A percentile compares a stretch with the other conserved stretches of the same genome.
Evolutionary conservation across 345 rosid genomes (phyloP).

Genomic region (Stellera chamaejasme): DNA sequence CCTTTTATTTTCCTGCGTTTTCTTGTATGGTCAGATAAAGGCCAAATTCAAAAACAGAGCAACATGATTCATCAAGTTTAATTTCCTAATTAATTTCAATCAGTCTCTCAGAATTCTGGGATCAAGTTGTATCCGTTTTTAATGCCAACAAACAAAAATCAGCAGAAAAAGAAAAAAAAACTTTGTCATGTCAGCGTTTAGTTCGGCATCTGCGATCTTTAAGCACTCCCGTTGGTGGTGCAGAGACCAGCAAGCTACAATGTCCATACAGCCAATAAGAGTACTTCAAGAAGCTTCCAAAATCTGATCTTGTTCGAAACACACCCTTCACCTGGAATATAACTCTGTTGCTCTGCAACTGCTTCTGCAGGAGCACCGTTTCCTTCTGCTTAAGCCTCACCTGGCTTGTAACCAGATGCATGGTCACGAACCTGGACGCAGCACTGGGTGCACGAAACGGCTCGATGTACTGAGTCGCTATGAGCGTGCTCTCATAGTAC

Average conservation of each 20-base stretch:
- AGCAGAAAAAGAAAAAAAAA: neutral
- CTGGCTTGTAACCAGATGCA: slow-evolving; percentile 69
- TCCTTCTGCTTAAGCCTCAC: slow-evolving; percentile 47
- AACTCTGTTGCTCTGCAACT: slow-evolving; percentile 46
- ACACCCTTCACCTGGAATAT: slow-evolving; percentile 47
- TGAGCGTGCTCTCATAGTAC: slow-evolving; percentile 43
- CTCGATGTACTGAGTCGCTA: slow-evolving; percentile 57
- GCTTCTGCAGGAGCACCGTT: slow-evolving; percentile 35
- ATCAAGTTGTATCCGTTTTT: no score
- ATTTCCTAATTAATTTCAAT: no score
- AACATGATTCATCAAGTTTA: no score
- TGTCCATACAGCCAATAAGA: slow-evolving; percentile 59
- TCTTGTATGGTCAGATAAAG: no score
- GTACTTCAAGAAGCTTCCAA: slow-evolving; percentile 58
- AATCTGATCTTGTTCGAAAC: slow-evolving; percentile 55
- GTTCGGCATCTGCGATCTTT: slow-evolving; percentile 52
- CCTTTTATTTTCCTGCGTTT: no score
- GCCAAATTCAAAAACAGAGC: no score
- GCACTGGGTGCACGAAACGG: slow-evolving; percentile 54
- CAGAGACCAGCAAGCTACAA: slow-evolving; percentile 43
- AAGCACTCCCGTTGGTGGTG: slow-evolving; percentile 69
- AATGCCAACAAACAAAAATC: neutral
- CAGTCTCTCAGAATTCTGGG: no score
- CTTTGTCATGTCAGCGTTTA: slow-evolving; percentile 50
- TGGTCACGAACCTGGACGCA: slow-evolving; percentile 31